A percentile compares a stretch with the other conserved stretches of the same genome.
Evolutionary conservation across 768 basidiomycete species (phyloP).

Genomic region (Pleurotus citrinopileatus): DNA sequence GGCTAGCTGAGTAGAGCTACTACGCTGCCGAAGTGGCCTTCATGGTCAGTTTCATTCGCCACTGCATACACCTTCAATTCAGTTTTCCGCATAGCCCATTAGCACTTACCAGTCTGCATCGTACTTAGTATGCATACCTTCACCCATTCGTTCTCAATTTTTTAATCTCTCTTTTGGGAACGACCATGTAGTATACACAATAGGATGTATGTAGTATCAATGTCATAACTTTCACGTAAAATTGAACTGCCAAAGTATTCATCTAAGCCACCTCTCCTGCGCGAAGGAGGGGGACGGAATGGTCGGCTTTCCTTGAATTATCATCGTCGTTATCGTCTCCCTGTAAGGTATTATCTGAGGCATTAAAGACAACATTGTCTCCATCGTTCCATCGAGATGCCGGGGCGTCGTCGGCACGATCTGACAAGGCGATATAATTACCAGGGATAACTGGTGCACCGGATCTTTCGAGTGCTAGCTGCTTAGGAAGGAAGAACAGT

Average conservation of each 20-base stretch:
- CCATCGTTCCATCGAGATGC: conserved; percentile 1
- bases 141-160: conserved; percentile 5
- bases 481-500: conserved; percentile 36
- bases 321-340: background rate
- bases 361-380: conserved; percentile 1
- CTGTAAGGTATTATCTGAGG: background rate
- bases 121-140: background rate
- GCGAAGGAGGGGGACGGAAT: conserved; percentile 4
- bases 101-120: too few species aligned
- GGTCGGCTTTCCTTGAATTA: background rate
- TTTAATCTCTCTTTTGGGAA: background rate
- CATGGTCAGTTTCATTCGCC: background rate
- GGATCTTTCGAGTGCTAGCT: conserved; percentile 36
- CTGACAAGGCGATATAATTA: conserved; percentile 1
- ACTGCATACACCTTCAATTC: background rate
- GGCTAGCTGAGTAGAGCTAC: too few species aligned
- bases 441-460: conserved; percentile 12
- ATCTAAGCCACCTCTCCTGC: conserved; percentile 1
- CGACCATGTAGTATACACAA: conserved; percentile 6
- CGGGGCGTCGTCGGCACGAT: conserved; percentile 6
- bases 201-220: conserved; percentile 10
- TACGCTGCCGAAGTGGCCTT: background rate
- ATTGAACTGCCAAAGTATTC: background rate
- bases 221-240: too few species aligned
- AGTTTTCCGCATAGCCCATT: background rate